phyloP scores from a whole-genome alignment of 352 stramenopile genomes.

The Phytophthora citricola region DNA sequence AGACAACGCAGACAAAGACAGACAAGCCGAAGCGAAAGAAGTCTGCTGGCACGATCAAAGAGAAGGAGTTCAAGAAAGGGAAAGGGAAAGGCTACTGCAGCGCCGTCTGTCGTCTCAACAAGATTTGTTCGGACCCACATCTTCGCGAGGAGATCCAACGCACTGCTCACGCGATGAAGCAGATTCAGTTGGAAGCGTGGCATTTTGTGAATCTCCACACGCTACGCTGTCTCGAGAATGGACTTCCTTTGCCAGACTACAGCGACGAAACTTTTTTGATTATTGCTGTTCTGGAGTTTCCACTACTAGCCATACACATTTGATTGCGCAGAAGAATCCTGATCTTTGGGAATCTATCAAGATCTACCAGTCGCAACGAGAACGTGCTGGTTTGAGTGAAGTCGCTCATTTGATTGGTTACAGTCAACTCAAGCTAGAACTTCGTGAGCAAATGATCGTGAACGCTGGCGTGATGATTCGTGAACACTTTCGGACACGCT shows the following conservation, averaged over 20 bases:
- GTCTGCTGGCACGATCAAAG: too few relatives aligned
- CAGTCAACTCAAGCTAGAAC: background rate
- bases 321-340: conserved; percentile 24
- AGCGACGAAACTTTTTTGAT: conserved; percentile 16
- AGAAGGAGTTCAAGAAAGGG: too few relatives aligned
- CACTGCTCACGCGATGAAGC: conserved; percentile 12
- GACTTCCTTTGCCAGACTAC: conserved; percentile 20
- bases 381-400: background rate
- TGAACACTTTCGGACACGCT: conserved; percentile 14
- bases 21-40: too few relatives aligned
- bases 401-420: background rate
- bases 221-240: background rate
- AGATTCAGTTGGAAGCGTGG: conserved; percentile 28
- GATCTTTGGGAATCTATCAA: conserved; percentile 18
- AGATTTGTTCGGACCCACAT: too few relatives aligned
- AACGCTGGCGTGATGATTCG: conserved; percentile 21
- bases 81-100: too few relatives aligned
- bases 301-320: conserved; percentile 12
- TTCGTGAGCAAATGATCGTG: conserved; percentile 15
- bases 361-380: conserved; percentile 11
- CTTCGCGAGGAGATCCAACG: too few relatives aligned
- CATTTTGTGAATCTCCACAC: background rate
- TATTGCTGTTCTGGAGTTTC: conserved; percentile 23
- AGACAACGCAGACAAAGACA: too few relatives aligned
- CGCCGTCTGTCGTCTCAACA: too few relatives aligned